Percentiles rank a stretch among this genome's conserved stretches.
Conservation (phyloP, 345 rosid species). For the Aquilaria sinensis region DNA sequence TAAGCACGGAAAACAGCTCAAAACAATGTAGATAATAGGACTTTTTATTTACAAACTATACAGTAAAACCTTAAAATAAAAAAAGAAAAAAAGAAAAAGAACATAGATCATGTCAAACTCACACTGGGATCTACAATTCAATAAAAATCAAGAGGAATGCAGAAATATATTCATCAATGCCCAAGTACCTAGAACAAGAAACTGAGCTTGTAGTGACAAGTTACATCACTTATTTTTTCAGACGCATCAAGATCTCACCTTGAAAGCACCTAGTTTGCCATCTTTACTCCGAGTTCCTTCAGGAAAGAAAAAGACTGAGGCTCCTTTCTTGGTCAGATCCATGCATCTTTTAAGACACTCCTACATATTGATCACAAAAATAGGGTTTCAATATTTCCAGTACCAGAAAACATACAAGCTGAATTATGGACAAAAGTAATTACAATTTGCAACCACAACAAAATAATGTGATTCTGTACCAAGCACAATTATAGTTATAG, state of each 20-base stretch:
- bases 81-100: too few species aligned
- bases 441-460: neutral
- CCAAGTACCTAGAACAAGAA: neutral
- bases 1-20: constrained; percentile 4
- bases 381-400: constrained; percentile 12
- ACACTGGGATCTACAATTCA: too few species aligned
- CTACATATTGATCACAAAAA: constrained; percentile 26
- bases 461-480: neutral
- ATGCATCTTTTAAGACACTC: constrained; percentile 88
- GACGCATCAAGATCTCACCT: constrained; percentile 41
- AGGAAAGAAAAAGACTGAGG: constrained; percentile 81
- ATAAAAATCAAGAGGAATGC: neutral
- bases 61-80: too few species aligned
- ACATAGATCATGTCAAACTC: too few species aligned
- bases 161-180: neutral
- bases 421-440: neutral
- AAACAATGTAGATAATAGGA: neutral
- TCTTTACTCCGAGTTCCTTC: constrained; percentile 95
- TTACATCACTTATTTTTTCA: neutral
- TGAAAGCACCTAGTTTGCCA: constrained; percentile 73
- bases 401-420: neutral
- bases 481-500: neutral
- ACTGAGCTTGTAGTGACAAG: neutral
- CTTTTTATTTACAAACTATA: neutral
- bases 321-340: constrained; percentile 72